Evolutionary conservation across 805 yeast species (phyloP).

Genomic region (Suhomyces emberorum): DNA sequence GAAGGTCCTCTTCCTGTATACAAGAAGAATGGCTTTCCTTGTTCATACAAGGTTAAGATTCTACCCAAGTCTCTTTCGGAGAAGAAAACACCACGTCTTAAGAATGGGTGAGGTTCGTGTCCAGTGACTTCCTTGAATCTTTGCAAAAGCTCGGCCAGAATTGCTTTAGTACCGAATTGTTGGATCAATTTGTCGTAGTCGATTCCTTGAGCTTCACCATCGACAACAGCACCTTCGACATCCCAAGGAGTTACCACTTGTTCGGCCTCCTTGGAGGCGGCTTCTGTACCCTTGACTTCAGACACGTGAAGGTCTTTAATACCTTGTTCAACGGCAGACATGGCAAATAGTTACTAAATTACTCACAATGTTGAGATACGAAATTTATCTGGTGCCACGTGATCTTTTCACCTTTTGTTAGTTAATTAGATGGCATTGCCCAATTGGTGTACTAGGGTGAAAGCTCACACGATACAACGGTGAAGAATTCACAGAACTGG

Average conservation of each 20-base stretch:
- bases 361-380: neutral
- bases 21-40: constrained; percentile 90
- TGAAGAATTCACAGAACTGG: no score
- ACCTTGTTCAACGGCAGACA: constrained; percentile 11
- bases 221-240: constrained; percentile 96
- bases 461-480: no score
- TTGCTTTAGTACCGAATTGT: constrained; percentile 81
- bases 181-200: constrained; percentile 86
- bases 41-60: constrained; percentile 86
- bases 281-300: neutral
- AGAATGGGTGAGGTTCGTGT: constrained; percentile 82
- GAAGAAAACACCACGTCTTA: constrained; percentile 89
- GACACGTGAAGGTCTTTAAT: constrained; percentile 7
- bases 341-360: no score
- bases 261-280: constrained; percentile 17
- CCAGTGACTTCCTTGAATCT: constrained; percentile 86
- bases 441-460: no score
- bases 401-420: no score
- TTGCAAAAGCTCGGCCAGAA: constrained; percentile 64
- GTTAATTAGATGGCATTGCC: no score
- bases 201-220: constrained; percentile 85
- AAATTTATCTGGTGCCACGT: no score
- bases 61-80: constrained; percentile 79
- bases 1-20: constrained; percentile 99
- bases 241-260: constrained; percentile 88